Conservation (phyloP, 371 early-diverging fungal species). For the Mortierella sp. region DNA sequence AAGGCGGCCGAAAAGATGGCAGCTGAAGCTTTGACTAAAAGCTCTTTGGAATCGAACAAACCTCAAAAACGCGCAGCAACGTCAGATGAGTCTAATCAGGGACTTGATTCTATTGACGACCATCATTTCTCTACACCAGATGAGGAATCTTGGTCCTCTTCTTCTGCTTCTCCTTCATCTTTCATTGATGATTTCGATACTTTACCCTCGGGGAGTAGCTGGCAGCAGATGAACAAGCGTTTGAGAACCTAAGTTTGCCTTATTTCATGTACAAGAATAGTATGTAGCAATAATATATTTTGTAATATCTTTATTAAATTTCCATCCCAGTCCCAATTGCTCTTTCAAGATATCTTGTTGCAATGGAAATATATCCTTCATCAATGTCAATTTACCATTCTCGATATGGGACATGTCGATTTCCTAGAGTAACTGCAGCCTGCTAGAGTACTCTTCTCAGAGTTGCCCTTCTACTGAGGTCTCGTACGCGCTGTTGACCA, state of each 20-base stretch:
- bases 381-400: too few species aligned
- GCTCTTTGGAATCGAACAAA: background rate
- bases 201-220: conserved; percentile 5
- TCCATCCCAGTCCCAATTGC: too few species aligned
- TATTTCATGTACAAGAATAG: background rate
- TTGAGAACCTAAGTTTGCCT: conserved; percentile 5
- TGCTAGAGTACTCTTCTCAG: too few species aligned
- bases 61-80: conserved; percentile 23
- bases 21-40: conserved; percentile 19
- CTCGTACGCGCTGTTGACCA: too few species aligned
- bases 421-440: too few species aligned
- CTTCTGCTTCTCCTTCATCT: conserved; percentile 18
- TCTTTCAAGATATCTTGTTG: too few species aligned
- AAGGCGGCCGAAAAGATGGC: conserved; percentile 44
- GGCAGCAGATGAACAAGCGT: conserved; percentile 20
- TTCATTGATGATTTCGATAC: conserved; percentile 7
- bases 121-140: conserved; percentile 1
- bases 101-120: background rate
- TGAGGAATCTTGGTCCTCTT: conserved; percentile 17
- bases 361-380: too few species aligned
- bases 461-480: too few species aligned
- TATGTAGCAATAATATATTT: background rate
- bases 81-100: conserved; percentile 1
- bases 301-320: too few species aligned
- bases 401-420: too few species aligned